Base-by-base conservation (phyloP, 169 alveolate species). In the Eimeria zaria region DNA sequence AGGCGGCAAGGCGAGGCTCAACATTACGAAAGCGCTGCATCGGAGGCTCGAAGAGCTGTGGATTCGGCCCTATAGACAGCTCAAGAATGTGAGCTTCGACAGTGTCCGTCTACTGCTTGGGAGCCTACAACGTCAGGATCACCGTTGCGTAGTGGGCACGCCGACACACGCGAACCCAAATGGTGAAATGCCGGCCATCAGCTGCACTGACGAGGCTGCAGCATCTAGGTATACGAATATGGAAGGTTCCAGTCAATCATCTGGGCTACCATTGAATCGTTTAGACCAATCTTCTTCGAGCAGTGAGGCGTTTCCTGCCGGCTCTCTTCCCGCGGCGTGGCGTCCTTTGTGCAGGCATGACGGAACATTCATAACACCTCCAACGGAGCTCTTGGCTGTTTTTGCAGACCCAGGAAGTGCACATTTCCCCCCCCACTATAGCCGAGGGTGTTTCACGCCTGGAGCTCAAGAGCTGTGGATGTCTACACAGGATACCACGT, bases 321-420 rank as follows among this genome's bases (percentile, higher is more conserved):
- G 33, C 71, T 58, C 73, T 44, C 14, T 62, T 80, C 93, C 92
- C 2, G 12, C 92, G 46, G 27, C 46, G 36, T 85, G 58, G 92
- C 92, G 74, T 9, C 78, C 74, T 39, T 3, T 85, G 12, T 41
- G 55, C 39, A 62, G 80, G 48, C 51, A 85, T 85, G 80, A 85
- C 48, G 93, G 64, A 33, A 60, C 93, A 62, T 39, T 41, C 60
- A 48, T 85, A 85, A 81, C 93, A 60, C 81, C 93, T 39, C 93
- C 93, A 36, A 9, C 62, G 81, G 81, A 85, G 93, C 93, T 85
- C 62, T 11, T 85, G 67, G 93, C 93, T 85, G 93, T 81, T 30
- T 85, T 58, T 85, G 93, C 93, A 22, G 80, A 27, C 58, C 12
- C 48, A 22, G 30, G 20, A 20, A 20, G 24, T 9, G 9, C 22